Evolutionary conservation across 371 early-diverging fungal species (phyloP).

Genomic region (Phascolomyces articulosus): DNA sequence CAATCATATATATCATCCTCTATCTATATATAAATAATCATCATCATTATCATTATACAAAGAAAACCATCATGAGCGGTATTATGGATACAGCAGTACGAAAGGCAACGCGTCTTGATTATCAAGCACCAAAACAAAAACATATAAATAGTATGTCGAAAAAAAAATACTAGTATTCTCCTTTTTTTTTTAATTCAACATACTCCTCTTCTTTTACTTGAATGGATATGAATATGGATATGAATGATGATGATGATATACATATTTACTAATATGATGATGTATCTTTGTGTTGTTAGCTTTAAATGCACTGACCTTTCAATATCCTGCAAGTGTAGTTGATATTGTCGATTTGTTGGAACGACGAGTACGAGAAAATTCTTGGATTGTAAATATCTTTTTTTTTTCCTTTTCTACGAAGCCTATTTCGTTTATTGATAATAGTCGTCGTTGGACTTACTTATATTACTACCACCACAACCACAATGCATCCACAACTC

Average conservation of each 20-base stretch:
- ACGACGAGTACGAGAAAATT: conserved; percentile 65
- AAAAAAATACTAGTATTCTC: conserved; percentile 16
- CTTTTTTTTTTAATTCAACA: neutral
- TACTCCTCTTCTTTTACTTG: neutral
- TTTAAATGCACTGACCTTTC: conserved; percentile 48
- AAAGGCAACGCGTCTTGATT: conserved; percentile 77
- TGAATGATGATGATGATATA: neutral
- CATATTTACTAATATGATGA: neutral
- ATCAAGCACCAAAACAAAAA: conserved; percentile 78
- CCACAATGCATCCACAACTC: too few species aligned
- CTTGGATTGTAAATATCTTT: conserved; percentile 72
- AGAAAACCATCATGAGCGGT: conserved; percentile 10
- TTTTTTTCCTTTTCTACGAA: conserved; percentile 7
- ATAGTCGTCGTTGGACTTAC: too few species aligned
- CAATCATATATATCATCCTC: too few species aligned
- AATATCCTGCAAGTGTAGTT: conserved; percentile 38
- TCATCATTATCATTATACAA: too few species aligned
- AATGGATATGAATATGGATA: too few species aligned
- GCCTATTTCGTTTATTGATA: too few species aligned
- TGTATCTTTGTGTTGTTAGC: conserved; percentile 15
- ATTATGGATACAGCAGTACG: conserved; percentile 73
- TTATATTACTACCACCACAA: too few species aligned
- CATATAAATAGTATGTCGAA: conserved; percentile 79
- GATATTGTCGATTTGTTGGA: conserved; percentile 64
- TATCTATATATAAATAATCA: too few species aligned